Evolutionary conservation across 306 rosid species (phyloP).

Genomic region (Geum urbanum): DNA sequence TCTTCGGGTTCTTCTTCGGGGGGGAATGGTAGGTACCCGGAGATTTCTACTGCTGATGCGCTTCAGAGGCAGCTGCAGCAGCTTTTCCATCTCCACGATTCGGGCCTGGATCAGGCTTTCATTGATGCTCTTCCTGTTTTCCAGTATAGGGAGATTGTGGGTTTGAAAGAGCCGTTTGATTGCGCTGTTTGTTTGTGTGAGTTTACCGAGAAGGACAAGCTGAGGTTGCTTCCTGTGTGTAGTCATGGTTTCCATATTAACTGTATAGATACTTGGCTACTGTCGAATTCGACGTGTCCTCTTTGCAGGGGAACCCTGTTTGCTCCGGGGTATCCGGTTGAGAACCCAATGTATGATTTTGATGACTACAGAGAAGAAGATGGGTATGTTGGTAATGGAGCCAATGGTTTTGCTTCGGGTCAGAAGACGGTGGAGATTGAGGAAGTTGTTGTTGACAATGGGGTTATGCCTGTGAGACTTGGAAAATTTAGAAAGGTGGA

Average conservation of each 20-base stretch:
- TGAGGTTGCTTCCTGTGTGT: conserved; percentile 86
- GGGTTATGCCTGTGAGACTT: conserved; percentile 75
- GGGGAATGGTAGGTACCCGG: conserved; percentile 58
- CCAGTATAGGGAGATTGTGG: conserved; percentile 83
- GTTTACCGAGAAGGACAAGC: conserved; percentile 78
- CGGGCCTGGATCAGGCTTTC: conserved; percentile 94
- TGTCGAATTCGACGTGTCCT: conserved; percentile 92
- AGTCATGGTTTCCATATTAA: conserved; percentile 92
- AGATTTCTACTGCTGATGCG: conserved; percentile 74
- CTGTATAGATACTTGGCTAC: conserved; percentile 96
- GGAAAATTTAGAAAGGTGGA: conserved; percentile 70
- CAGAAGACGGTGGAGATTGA: conserved; percentile 64
- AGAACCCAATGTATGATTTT: conserved; percentile 71
- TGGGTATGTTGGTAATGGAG: conserved; percentile 48
- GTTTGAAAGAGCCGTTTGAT: conserved; percentile 83
- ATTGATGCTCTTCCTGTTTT: conserved; percentile 98
- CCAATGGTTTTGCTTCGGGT: conserved; percentile 36
- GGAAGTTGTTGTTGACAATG: conserved; percentile 58
- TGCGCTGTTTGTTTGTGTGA: conserved; percentile 95
- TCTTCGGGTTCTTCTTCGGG: conserved; percentile 50
- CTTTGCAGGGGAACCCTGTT: conserved; percentile 87
- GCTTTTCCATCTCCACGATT: conserved; percentile 92
- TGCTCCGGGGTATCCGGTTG: conserved; percentile 51
- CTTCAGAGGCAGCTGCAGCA: conserved; percentile 95
- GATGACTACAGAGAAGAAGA: conserved; percentile 80